A percentile compares a stretch with the other conserved stretches of the same genome.
Evolutionary conservation across 139 green algal species (phyloP).

Genomic region (Tetradesmus obliquus): DNA sequence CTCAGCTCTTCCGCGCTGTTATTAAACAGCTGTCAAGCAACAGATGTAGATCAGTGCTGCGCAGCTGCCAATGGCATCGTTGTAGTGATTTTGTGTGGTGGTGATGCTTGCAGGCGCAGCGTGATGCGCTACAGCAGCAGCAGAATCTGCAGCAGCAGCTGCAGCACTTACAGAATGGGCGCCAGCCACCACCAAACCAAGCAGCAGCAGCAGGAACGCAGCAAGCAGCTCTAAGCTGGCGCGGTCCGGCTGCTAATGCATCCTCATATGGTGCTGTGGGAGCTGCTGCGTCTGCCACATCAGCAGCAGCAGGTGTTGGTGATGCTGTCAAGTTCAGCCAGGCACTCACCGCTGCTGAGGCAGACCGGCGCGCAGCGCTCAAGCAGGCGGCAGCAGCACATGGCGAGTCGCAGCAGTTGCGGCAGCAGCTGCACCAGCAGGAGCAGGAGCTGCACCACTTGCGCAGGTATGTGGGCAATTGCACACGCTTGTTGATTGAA

Average conservation of each 20-base stretch:
- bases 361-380: neutral
- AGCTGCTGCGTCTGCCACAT: neutral
- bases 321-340: conserved; percentile 18
- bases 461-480: neutral
- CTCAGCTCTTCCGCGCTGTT: no score
- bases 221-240: neutral
- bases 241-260: neutral
- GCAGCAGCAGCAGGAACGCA: conserved; percentile 4
- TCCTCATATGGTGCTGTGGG: neutral
- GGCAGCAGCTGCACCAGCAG: conserved; percentile 13
- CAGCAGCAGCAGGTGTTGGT: neutral
- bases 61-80: no score
- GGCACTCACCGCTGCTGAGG: conserved; percentile 4
- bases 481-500: no score
- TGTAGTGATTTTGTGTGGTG: neutral
- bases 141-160: conserved; percentile 10
- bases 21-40: no score
- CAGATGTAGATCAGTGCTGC: no score
- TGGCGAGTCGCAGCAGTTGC: neutral
- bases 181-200: neutral
- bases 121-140: neutral
- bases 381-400: neutral
- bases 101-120: neutral
- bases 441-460: conserved; percentile 40
- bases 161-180: neutral